phyloP scores from a whole-genome alignment of 2,329 filamentous ascomycete species.

The Phaeosphaeriaceae sp. region DNA sequence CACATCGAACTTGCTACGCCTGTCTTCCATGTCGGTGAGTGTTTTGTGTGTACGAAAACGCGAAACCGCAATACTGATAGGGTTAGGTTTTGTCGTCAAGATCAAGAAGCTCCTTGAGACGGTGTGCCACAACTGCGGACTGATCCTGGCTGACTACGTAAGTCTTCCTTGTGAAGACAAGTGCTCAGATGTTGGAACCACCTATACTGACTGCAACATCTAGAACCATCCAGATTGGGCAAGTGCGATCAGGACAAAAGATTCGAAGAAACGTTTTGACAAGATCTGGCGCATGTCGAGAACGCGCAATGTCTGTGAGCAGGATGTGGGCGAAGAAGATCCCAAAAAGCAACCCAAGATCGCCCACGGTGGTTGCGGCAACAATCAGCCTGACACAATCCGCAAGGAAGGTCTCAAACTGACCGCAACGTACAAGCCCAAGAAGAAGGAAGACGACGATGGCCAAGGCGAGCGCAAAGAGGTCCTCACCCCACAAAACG shows the following conservation, averaged over 20 bases:
- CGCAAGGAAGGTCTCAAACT: slow-evolving; percentile 86
- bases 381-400: slow-evolving; percentile 79
- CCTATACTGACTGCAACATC: slow-evolving; percentile 63
- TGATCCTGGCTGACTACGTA: slow-evolving; percentile 97
- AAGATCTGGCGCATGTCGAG: slow-evolving; percentile 92
- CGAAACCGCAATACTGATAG: slow-evolving; percentile 12
- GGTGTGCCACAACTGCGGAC: slow-evolving; percentile 98
- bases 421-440: slow-evolving; percentile 73
- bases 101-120: slow-evolving; percentile 99
- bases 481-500: slow-evolving; percentile 81
- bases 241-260: slow-evolving; percentile 81
- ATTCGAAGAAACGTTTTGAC: slow-evolving; percentile 94
- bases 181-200: slow-evolving; percentile 53
- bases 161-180: slow-evolving; percentile 71
- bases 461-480: slow-evolving; percentile 75
- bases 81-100: slow-evolving; percentile 90
- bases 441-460: slow-evolving; percentile 74
- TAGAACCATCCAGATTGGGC: slow-evolving; percentile 79
- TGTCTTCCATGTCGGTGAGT: slow-evolving; percentile 81
- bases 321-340: slow-evolving; percentile 70
- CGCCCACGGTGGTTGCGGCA: slow-evolving; percentile 89
- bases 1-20: slow-evolving; percentile 98
- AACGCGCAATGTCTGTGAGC: slow-evolving; percentile 82
- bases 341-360: slow-evolving; percentile 57
- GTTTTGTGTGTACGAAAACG: slow-evolving; percentile 21